These are phyloP conservation scores for Vaccinium darrowii DNA, from an alignment of 148 eudicot species.

Conservation along the genomic window DNA sequence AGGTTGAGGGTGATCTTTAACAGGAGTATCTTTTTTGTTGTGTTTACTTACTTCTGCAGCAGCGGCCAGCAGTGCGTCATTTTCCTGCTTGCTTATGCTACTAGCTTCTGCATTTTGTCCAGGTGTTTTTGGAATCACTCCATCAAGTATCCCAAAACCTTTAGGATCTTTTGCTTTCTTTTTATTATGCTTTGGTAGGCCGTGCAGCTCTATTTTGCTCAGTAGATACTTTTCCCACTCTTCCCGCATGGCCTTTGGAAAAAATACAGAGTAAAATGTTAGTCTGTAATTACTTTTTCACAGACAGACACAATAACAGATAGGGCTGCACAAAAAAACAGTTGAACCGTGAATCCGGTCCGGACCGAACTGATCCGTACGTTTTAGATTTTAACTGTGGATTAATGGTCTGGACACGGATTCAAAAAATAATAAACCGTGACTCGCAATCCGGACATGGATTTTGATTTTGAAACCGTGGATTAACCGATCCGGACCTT, in stretches of 20 bases:
- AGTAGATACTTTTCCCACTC: slow-evolving; percentile 98
- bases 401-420: too few relatives aligned
- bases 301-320: too few relatives aligned
- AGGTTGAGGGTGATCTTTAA: slow-evolving; percentile 34
- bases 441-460: too few relatives aligned
- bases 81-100: slow-evolving; percentile 73
- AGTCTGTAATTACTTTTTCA: background rate
- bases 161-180: slow-evolving; percentile 84
- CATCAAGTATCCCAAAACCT: slow-evolving; percentile 93
- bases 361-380: too few relatives aligned
- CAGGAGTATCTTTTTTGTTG: slow-evolving; percentile 39
- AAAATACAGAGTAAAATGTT: slow-evolving; percentile 5
- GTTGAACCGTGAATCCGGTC: too few relatives aligned
- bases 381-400: too few relatives aligned
- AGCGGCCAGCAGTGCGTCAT: slow-evolving; percentile 84
- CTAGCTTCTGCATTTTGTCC: slow-evolving; percentile 65
- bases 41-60: slow-evolving; percentile 62
- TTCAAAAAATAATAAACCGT: too few relatives aligned
- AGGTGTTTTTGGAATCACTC: slow-evolving; percentile 48
- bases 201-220: slow-evolving; percentile 88
- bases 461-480: too few relatives aligned
- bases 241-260: slow-evolving; percentile 72
- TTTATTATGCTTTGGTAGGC: slow-evolving; percentile 57
- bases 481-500: too few relatives aligned
- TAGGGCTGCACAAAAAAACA: too few relatives aligned